phyloP scores from a whole-genome alignment of 1,284 basidiomycete species.

The Cryptococcus deneoformans region DNA sequence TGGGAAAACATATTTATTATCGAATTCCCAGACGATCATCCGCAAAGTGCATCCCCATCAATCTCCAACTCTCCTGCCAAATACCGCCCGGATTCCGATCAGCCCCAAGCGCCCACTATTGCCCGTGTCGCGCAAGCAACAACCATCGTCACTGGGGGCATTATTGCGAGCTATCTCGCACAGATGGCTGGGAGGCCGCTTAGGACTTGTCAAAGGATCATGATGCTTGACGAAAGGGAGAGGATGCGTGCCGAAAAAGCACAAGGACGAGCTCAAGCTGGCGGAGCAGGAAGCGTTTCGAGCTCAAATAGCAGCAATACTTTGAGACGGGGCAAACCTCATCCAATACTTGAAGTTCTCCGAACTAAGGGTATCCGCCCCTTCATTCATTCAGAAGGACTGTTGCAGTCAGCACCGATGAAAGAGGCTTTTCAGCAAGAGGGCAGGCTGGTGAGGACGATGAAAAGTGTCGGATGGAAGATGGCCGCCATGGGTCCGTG shows the following conservation, averaged over 20 bases:
- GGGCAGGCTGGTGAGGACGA: constrained; percentile 7
- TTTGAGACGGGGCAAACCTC: not conserved
- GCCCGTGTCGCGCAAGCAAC: constrained; percentile 46
- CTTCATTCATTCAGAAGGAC: constrained; percentile 26
- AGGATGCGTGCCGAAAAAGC: not conserved
- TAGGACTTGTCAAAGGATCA: constrained; percentile 32
- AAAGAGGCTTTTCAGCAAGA: constrained; percentile 5
- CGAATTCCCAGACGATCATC: constrained; percentile 6
- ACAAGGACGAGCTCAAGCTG: not conserved
- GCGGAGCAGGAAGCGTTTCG: not conserved
- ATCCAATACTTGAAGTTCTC: constrained; percentile 22
- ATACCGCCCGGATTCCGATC: constrained; percentile 1
- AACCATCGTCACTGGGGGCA: constrained; percentile 45
- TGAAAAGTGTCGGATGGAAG: constrained; percentile 39
- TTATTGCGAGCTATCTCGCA: constrained; percentile 39
- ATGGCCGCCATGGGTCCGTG: constrained; percentile 47
- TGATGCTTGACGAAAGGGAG: constrained; percentile 10
- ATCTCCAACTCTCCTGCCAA: not conserved
- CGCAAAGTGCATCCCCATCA: not conserved
- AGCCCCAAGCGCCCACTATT: constrained; percentile 27
- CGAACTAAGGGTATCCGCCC: constrained; percentile 24
- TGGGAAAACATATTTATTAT: constrained; percentile 23
- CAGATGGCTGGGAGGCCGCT: constrained; percentile 43
- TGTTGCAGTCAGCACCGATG: not conserved
- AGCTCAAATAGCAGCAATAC: not conserved